Evolutionary conservation across 1,284 basidiomycete genomes (phyloP), one percentile per base, ranked within the genome.

Genomic region (Cutaneotrichosporon sp.): DNA sequence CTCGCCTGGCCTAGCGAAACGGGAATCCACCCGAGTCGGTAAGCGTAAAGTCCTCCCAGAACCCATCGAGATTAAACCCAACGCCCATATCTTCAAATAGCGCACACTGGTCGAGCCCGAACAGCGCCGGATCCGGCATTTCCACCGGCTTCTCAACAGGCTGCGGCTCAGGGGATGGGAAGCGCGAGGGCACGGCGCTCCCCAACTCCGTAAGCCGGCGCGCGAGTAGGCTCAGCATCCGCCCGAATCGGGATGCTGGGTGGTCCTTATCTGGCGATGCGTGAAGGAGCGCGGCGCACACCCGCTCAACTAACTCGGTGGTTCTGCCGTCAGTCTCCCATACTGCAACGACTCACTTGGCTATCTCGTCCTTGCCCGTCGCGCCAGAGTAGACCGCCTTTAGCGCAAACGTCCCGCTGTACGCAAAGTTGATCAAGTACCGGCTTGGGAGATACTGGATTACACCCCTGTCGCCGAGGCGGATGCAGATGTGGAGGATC

Each of bases 391-490:
- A 77, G 16, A 71, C 75, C 30, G 75, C 76, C 60, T 79, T 79
- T 22, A 79, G 66, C 13, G 77, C 73, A 62, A 79, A 79, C 4
- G 76, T 76, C 18, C 76, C 77, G 22, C 72, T 73, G 66, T 76
- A 79, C 3, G 76, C 76, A 67, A 79, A 77, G 60, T 79, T 79
- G 69, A 76, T 77, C 30, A 79, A 66, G 56, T 77, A 77, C 36
- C 77, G 63, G 30, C 69, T 71, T 2, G 80, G 80, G 22, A 81
- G 70, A 61, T 74, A 80, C 2, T 73, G 65, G 22, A 81, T 66
- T 13, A 71, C 75, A 2, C 78, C 79, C 62, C 72, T 68, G 42
- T 76, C 74, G 18, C 73, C 75, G 0, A 81, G 69, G 14, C 75
- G 69, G 5, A 79, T 67, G 42, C 78, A 78, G 49, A 79, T 78